Evolutionary conservation across 371 early-diverging fungal species (phyloP).

Genomic region (Dichotomocladium elegans): DNA sequence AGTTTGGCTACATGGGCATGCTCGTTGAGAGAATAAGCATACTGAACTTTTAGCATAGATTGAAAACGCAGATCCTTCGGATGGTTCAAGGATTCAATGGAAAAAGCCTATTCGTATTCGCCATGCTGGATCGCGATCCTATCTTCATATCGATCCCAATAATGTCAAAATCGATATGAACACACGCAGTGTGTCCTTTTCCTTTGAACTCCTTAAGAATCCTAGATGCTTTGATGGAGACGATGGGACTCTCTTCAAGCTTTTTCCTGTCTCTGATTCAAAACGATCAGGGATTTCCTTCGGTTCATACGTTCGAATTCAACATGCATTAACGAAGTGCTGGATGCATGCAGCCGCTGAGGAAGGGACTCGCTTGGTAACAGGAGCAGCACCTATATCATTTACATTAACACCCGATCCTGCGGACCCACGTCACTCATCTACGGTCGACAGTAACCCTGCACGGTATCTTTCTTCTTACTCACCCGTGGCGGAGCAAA

Average conservation of each 20-base stretch:
- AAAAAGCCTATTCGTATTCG: conserved; percentile 38
- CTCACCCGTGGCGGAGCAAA: no score
- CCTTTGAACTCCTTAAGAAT: conserved; percentile 24
- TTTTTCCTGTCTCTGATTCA: conserved; percentile 28
- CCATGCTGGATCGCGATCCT: conserved; percentile 41
- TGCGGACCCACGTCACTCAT: not conserved
- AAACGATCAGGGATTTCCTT: conserved; percentile 14
- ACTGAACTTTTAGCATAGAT: conserved; percentile 15
- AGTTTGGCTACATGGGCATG: not conserved
- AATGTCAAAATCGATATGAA: conserved; percentile 34
- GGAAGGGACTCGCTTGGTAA: conserved; percentile 5
- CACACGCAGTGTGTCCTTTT: conserved; percentile 31
- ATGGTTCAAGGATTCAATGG: conserved; percentile 43
- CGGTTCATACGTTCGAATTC: conserved; percentile 42
- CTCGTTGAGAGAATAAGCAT: not conserved
- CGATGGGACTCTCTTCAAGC: conserved; percentile 36
- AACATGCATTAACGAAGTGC: conserved; percentile 43
- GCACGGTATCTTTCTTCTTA: no score
- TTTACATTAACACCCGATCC: conserved; percentile 15
- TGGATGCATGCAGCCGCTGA: conserved; percentile 45
- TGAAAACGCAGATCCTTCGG: conserved; percentile 24
- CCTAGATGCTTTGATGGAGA: conserved; percentile 15
- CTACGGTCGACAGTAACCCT: no score
- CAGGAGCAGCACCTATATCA: conserved; percentile 11
- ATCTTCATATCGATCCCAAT: conserved; percentile 40